A percentile compares a stretch with the other conserved stretches of the same genome.
These are phyloP conservation scores for Bonnemaisonia californica DNA, from an alignment of 31 red algal genomes.

Conservation along the genomic window DNA sequence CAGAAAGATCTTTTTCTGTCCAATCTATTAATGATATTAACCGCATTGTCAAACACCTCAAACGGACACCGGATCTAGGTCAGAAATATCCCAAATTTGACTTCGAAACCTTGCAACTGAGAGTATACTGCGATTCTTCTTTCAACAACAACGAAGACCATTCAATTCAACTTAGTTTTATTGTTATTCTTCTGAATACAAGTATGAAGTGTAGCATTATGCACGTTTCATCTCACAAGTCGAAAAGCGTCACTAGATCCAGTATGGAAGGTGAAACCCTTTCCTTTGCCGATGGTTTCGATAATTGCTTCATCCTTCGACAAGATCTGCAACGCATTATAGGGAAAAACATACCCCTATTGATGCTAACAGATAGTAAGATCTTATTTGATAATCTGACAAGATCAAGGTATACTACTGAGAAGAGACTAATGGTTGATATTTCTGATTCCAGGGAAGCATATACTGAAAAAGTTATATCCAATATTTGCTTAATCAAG, in stretches of 20 bases:
- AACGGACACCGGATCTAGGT: neutral
- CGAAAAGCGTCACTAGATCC: neutral
- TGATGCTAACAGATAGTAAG: constrained; percentile 34
- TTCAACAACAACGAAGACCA: constrained; percentile 13
- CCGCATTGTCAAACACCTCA: neutral
- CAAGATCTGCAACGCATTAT: constrained; percentile 28
- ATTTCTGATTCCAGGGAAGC: neutral
- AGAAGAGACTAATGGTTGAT: no score
- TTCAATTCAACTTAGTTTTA: neutral
- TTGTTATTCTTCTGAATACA: neutral
- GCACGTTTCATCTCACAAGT: neutral
- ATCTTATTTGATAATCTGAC: neutral
- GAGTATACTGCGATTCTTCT: constrained; percentile 16
- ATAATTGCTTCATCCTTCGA: constrained; percentile 1
- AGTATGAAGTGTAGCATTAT: constrained; percentile 9
- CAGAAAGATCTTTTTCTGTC: constrained; percentile 1
- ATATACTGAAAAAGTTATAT: constrained; percentile 2
- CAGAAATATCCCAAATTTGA: neutral
- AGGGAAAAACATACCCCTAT: neutral
- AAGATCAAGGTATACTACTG: neutral
- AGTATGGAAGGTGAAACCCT: constrained; percentile 10
- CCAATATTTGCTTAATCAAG: constrained; percentile 10
- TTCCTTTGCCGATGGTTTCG: constrained; percentile 20
- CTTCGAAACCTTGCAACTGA: neutral
- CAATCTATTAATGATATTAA: neutral